Evolutionary conservation across 768 basidiomycete genomes (phyloP).

Genomic region (Coprinopsis strossmayeri): DNA sequence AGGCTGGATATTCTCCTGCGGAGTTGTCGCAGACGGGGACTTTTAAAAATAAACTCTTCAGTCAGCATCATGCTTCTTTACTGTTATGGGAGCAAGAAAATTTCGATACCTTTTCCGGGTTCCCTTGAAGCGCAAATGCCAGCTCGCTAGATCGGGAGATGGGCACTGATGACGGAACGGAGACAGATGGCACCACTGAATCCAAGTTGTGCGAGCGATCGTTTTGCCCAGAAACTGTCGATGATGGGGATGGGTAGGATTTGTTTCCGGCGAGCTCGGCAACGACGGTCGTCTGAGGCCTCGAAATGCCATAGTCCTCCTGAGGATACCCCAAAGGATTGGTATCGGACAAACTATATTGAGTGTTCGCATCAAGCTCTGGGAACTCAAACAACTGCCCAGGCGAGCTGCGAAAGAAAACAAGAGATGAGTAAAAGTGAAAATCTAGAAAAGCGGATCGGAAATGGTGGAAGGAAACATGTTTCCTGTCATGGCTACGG

Average conservation of each 20-base stretch:
- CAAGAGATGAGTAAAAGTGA: too few relatives aligned
- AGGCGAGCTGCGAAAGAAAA: conserved; percentile 8
- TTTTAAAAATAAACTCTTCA: background rate
- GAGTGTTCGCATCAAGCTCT: conserved; percentile 6
- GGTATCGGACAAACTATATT: conserved; percentile 7
- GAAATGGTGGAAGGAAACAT: background rate
- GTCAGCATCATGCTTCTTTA: conserved; percentile 5
- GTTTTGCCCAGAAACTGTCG: conserved; percentile 30
- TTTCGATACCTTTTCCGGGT: conserved; percentile 19
- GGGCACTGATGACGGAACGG: conserved; percentile 14
- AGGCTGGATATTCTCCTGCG: background rate
- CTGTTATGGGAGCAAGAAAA: background rate
- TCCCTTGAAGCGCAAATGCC: conserved; percentile 27
- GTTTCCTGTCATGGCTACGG: background rate
- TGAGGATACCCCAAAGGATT: conserved; percentile 5
- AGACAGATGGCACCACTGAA: conserved; percentile 10
- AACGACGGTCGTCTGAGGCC: conserved; percentile 5
- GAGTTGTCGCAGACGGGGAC: background rate
- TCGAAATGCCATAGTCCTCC: conserved; percentile 10
- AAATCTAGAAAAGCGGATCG: too few relatives aligned
- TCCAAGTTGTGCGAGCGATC: conserved; percentile 21
- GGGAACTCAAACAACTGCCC: conserved; percentile 10
- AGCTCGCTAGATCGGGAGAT: conserved; percentile 31
- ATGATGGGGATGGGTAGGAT: conserved; percentile 30
- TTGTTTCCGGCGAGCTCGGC: conserved; percentile 7